Evolutionary conservation across 129 eudicot species (phyloP), one percentile per base, ranked within the genome.

Genomic region (Artemisia argyi): DNA sequence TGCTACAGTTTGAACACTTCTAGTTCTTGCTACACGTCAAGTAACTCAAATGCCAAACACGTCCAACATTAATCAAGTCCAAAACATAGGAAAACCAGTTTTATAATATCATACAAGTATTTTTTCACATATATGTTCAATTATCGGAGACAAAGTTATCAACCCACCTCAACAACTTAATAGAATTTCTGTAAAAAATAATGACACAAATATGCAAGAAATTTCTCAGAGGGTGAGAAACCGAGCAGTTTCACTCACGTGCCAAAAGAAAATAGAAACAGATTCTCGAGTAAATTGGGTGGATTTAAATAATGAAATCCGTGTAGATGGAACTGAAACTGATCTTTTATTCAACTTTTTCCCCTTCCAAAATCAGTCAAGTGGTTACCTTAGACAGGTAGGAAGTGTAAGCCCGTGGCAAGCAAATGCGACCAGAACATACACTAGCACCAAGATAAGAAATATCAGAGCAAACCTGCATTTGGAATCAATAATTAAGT

Each of bases 331-430:
- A 51, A 67, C 59, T n/a, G 15, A 67, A 67, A 67, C 35, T 65
- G 56, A 69, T 30, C 62, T 69, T 69, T 55, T 20, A 35, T 55
- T 11, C 39, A 55, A 7, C 18, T 55, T 56, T 48, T 24, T 14
- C 1, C 64, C 42, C 39, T 47, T 53, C 8, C 44, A 5, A 35
- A 5, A 35, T 35, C 68, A 65, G 11, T 46, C 60, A 19, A 19
- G 50, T 6, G 54, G 22, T 87, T 74, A 84, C 75, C 81, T 61
- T 60, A 88, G 69, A 71, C 97, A 88, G 30, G 86, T 19, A 58
- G 93, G 91, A 59, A 91, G 88, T 17, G 86, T 65, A 56, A 81
- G 89, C 35, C 97, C 97, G 48, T 85, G 81, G 80, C 96, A 91
- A 64, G 86, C 94, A 57, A 85, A 92, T 16, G 96, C 91, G 63